A percentile compares a stretch with the other conserved stretches of the same genome.
Evolutionary conservation across 306 rosid species (phyloP).

Genomic region (Abrus pulchellus): DNA sequence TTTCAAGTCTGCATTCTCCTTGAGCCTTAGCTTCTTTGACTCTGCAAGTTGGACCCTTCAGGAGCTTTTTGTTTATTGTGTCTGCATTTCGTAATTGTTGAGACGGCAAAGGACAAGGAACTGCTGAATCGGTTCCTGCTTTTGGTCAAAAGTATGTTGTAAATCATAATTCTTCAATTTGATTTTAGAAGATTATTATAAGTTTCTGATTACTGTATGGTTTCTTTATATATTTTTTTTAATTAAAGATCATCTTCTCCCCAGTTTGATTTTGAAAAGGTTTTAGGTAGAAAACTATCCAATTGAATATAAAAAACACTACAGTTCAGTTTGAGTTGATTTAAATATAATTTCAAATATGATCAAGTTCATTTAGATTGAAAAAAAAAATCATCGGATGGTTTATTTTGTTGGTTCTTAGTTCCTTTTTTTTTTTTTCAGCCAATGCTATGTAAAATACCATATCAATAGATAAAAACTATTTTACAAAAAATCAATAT

Average conservation of each 20-base stretch:
- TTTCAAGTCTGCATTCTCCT: not conserved
- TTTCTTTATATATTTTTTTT: not conserved
- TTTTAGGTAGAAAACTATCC: too few relatives aligned
- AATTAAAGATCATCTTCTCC: not conserved
- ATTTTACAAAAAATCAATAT: not conserved
- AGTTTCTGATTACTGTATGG: not conserved
- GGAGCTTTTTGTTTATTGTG: not conserved
- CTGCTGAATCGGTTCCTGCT: not conserved
- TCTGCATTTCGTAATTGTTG: not conserved
- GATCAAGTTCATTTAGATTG: too few relatives aligned
- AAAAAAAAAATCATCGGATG: too few relatives aligned
- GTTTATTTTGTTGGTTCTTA: not conserved
- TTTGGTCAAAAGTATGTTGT: not conserved
- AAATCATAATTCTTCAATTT: not conserved
- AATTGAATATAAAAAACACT: too few relatives aligned
- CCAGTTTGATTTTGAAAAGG: too few relatives aligned
- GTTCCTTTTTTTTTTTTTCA: not conserved
- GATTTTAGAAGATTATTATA: too few relatives aligned
- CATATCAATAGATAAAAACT: not conserved
- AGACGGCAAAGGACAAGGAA: not conserved
- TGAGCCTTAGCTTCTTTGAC: not conserved
- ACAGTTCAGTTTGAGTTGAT: too few relatives aligned
- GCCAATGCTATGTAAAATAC: not conserved
- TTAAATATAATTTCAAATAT: too few relatives aligned
- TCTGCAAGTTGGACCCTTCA: not conserved